Evolutionary conservation across 257 asterid species (phyloP).

Genomic region (Solanum paucissectum): DNA sequence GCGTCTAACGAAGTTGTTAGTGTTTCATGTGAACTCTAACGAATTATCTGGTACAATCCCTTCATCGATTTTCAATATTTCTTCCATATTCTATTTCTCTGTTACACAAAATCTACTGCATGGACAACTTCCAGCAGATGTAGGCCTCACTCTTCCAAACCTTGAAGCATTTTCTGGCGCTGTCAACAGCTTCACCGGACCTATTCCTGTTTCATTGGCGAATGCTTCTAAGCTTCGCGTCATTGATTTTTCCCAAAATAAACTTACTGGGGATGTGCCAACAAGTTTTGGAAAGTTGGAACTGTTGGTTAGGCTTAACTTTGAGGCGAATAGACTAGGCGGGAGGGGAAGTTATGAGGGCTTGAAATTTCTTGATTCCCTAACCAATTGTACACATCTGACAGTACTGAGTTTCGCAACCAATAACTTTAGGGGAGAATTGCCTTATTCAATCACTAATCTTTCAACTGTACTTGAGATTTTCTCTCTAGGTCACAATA

Average conservation of each 20-base stretch:
- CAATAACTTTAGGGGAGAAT: constrained; percentile 4
- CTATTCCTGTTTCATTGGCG: constrained; percentile 14
- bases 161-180: constrained; percentile 6
- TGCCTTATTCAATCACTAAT: constrained; percentile 13
- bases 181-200: constrained; percentile 13
- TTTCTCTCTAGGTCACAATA: constrained; percentile 7
- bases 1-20: not conserved
- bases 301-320: not conserved
- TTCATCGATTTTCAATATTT: constrained; percentile 6
- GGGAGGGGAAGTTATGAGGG: not conserved
- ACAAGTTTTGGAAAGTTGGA: constrained; percentile 1
- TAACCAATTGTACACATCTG: constrained; percentile 15
- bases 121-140: constrained; percentile 8
- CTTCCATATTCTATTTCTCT: not conserved
- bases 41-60: constrained; percentile 12
- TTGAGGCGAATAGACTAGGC: constrained; percentile 9
- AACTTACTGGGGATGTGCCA: constrained; percentile 4
- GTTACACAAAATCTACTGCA: constrained; percentile 1
- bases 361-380: constrained; percentile 1
- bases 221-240: constrained; percentile 12
- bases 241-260: constrained; percentile 11
- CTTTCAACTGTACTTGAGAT: constrained; percentile 4
- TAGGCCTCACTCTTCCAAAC: constrained; percentile 17
- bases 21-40: not conserved
- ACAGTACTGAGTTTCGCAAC: constrained; percentile 5